Evolutionary conservation across 2,329 filamentous ascomycete species (phyloP), one percentile per base, ranked within the genome.

Genomic region (Akanthomyces lecanii): DNA sequence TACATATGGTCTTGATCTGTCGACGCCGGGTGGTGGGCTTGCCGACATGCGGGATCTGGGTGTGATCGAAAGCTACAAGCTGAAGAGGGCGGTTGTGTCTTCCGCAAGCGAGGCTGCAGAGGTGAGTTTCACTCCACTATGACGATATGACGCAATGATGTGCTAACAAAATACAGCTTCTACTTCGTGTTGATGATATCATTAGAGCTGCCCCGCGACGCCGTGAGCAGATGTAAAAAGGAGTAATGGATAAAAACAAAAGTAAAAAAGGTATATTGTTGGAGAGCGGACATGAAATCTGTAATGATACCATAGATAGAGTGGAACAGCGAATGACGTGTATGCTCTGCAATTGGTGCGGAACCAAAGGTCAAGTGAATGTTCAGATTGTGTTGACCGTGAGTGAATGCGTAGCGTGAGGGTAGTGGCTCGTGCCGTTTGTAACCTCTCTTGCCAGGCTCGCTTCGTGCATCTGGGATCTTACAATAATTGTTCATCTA

Each of bases 71-170:
- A 96, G 92, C 77, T 98, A 97, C 83, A 99, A 99, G 84, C 80
- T 99, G 75, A 99, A 99, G 86, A 89, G 87, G 75, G 95, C 95
- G n/a, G 95, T 99, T 61, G 95, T 99, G 58, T 96, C 90, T 60
- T 97, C 92, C 65, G 95, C 95, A 25, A 96, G 92, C 64, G 95
- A 99, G 79, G 95, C 95, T 66, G 93, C 95, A 68, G 95, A 99
- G 85, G 92, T 96, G 82, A 81, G 87, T 48, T 48, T 25, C 42
- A 30, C 25, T 12, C 14, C 10, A n/a, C 16, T 12, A 12, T 10
- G 10, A 2, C 16, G 1, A 21, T 5, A 21, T 11, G 1, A 36
- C 14, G 14, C 5, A 51, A 33, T n/a, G 7, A 8, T 4, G 7
- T 36, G 51, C 71, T 75, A 68, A 74, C 69, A 25, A 33, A 58